Conservation (phyloP, 345 rosid species). For the Arabis hirsuta region DNA sequence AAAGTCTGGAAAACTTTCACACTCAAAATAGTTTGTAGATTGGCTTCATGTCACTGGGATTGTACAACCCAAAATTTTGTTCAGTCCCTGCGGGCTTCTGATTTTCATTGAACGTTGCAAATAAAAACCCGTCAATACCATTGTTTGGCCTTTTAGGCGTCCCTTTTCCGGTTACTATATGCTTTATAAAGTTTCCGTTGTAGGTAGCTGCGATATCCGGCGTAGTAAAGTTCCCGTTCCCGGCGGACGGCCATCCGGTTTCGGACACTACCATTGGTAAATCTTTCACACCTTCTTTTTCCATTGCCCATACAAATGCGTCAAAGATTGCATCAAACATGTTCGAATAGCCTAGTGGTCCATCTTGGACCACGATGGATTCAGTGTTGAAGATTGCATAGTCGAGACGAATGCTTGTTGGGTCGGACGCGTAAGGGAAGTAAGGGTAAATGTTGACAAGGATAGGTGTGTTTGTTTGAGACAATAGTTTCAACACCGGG, state of each 20-base stretch:
- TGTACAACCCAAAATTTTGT: conserved; percentile 44
- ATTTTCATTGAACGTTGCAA: conserved; percentile 44
- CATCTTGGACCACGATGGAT: conserved; percentile 37
- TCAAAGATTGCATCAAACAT: conserved; percentile 53
- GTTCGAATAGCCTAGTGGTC: conserved; percentile 42
- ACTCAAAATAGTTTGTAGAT: conserved; percentile 29
- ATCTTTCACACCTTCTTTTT: conserved; percentile 24
- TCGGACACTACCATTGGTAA: conserved; percentile 42
- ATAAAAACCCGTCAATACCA: conserved; percentile 8
- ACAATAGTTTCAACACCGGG: conserved; percentile 33
- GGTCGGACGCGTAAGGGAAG: conserved; percentile 45
- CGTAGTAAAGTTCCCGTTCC: conserved; percentile 42
- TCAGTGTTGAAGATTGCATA: conserved; percentile 33
- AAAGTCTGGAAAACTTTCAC: conserved; percentile 9
- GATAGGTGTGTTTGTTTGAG: conserved; percentile 32
- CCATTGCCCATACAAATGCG: conserved; percentile 41
- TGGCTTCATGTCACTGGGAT: conserved; percentile 34
- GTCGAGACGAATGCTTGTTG: conserved; percentile 31
- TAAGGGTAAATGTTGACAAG: conserved; percentile 53
- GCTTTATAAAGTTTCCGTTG: conserved; percentile 39
- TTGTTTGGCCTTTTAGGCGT: conserved; percentile 44
- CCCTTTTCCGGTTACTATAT: conserved; percentile 30
- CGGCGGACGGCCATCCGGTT: conserved; percentile 53
- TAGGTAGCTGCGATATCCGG: conserved; percentile 28
- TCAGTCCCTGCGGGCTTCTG: conserved; percentile 32